Conservation (phyloP, 371 early-diverging fungal species). For the Rhizopus sp. region DNA sequence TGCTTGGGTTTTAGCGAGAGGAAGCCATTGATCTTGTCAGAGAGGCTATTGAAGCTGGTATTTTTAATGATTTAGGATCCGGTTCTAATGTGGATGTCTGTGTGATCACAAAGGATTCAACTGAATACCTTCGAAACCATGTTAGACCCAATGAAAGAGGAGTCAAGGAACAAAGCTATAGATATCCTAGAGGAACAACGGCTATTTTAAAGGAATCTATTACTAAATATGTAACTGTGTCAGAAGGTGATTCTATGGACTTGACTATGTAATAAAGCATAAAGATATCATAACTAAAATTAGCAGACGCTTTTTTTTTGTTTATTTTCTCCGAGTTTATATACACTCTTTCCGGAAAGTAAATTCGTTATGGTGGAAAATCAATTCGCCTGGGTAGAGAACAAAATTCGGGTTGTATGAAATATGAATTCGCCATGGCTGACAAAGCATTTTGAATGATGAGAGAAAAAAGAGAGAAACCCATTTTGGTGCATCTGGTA, state of each 20-base stretch:
- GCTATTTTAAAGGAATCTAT: conserved; percentile 52
- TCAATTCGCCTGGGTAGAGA: too few species aligned
- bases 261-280: conserved; percentile 38
- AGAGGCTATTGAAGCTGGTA: conserved; percentile 98
- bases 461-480: too few species aligned
- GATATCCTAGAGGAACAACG: conserved; percentile 48
- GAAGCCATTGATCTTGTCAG: conserved; percentile 94
- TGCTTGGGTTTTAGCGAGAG: conserved; percentile 65
- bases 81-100: conserved; percentile 98
- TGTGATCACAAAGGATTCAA: conserved; percentile 83
- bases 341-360: too few species aligned
- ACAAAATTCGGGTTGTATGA: too few species aligned
- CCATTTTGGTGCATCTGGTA: too few species aligned
- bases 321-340: conserved; percentile 1
- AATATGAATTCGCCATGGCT: too few species aligned
- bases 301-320: not conserved
- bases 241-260: conserved; percentile 57
- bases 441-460: too few species aligned
- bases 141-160: conserved; percentile 88
- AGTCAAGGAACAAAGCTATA: conserved; percentile 83
- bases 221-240: conserved; percentile 35
- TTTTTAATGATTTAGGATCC: conserved; percentile 99
- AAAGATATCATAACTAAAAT: not conserved
- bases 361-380: too few species aligned
- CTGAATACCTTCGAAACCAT: conserved; percentile 88